Conservation (phyloP, 306 rosid genomes). For the Citrullus mucosospermus region DNA sequence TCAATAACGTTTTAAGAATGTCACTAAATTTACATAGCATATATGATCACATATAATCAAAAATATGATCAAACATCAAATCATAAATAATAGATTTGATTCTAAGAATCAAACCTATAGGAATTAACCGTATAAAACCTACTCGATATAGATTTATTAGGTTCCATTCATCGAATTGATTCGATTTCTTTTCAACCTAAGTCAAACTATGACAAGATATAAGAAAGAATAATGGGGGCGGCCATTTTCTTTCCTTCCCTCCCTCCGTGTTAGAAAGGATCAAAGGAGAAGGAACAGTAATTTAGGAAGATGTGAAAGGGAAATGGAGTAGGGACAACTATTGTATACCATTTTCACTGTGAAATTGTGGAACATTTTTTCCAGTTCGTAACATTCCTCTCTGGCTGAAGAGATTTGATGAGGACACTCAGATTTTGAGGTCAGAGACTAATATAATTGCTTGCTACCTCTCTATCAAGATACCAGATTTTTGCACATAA, state of each 20-base stretch:
- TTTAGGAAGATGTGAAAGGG: background rate
- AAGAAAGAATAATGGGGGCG: background rate
- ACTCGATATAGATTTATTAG: background rate
- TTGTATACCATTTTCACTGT: slow-evolving; percentile 11
- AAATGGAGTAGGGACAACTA: background rate
- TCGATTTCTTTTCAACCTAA: background rate
- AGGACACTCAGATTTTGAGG: background rate
- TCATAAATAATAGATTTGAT: background rate
- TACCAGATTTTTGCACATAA: background rate
- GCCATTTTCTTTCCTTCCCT: background rate
- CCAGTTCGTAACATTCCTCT: background rate
- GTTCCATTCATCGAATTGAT: background rate
- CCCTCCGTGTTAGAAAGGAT: background rate
- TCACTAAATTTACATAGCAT: background rate
- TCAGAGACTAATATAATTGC: slow-evolving; percentile 1
- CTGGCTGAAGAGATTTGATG: background rate
- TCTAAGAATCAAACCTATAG: background rate
- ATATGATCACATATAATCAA: background rate
- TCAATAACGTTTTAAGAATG: background rate
- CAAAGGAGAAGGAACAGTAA: background rate
- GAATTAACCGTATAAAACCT: background rate
- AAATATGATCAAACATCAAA: background rate
- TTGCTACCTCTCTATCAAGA: background rate
- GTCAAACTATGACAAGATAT: background rate
- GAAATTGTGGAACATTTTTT: background rate